These are phyloP conservation scores for Paraglomus brasilianum DNA, from an alignment of 192 early-diverging fungal species.

Conservation along the genomic window DNA sequence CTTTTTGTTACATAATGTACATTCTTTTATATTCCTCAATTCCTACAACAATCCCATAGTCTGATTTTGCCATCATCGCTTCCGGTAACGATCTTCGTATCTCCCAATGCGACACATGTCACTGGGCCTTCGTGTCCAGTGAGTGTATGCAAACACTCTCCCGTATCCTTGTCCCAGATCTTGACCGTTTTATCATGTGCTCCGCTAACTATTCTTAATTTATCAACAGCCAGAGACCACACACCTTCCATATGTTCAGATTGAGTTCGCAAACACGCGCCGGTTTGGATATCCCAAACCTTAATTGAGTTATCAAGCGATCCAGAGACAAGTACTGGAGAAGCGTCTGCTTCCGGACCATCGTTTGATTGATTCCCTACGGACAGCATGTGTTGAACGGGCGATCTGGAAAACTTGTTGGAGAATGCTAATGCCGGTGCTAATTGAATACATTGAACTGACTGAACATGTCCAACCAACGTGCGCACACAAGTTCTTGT, in stretches of 20 bases:
- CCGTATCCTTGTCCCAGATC: slow-evolving; percentile 73
- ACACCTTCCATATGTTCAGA: slow-evolving; percentile 83
- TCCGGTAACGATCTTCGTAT: slow-evolving; percentile 84
- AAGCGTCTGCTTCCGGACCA: background rate
- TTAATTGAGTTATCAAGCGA: slow-evolving; percentile 84
- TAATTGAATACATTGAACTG: slow-evolving; percentile 65
- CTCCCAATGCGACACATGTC: slow-evolving; percentile 77
- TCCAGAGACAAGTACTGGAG: slow-evolving; percentile 73
- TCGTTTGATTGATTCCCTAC: background rate
- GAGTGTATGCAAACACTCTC: slow-evolving; percentile 66
- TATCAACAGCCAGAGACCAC: slow-evolving; percentile 79
- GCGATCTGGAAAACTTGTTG: slow-evolving; percentile 37
- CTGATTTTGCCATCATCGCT: slow-evolving; percentile 80
- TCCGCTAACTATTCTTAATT: slow-evolving; percentile 64
- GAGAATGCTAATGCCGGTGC: slow-evolving; percentile 27
- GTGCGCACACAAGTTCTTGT: slow-evolving; percentile 66
- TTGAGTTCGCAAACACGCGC: slow-evolving; percentile 70
- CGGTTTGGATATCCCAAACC: slow-evolving; percentile 88
- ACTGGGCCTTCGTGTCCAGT: slow-evolving; percentile 68
- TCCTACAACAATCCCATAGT: slow-evolving; percentile 72
- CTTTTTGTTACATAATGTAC: no score
- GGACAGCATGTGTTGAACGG: slow-evolving; percentile 5
- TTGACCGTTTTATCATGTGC: slow-evolving; percentile 72
- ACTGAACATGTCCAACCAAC: slow-evolving; percentile 71
- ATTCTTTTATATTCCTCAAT: no score